These are phyloP conservation scores for Stephanodiscus minutulus DNA, from an alignment of 108 stramenopile genomes.

Conservation along the genomic window DNA sequence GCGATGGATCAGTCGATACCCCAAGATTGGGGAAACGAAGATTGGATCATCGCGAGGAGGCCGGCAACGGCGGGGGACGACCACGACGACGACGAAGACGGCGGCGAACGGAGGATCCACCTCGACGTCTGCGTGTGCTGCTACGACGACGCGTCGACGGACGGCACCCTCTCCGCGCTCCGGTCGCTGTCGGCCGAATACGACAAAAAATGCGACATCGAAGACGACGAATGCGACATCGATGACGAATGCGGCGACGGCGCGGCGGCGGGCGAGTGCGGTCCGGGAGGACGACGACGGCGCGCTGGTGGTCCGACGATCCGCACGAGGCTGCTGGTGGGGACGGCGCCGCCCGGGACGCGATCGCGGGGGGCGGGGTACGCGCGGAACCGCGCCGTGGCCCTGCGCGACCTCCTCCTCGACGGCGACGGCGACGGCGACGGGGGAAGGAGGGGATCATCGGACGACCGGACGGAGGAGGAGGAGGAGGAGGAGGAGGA, in stretches of 20 bases:
- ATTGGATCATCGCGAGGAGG: no score
- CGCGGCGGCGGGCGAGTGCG: constrained; percentile 34
- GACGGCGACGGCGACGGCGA: background rate
- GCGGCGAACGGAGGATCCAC: constrained; percentile 23
- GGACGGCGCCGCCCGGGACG: constrained; percentile 31
- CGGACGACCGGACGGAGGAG: background rate
- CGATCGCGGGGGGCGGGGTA: constrained; percentile 76
- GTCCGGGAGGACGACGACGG: background rate
- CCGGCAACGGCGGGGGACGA: no score
- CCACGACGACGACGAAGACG: background rate
- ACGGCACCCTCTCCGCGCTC: constrained; percentile 39
- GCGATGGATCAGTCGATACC: constrained; percentile 71
- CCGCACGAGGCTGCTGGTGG: constrained; percentile 38
- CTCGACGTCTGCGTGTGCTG: constrained; percentile 73
- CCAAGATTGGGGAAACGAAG: background rate
- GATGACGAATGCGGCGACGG: no score
- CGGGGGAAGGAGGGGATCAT: background rate
- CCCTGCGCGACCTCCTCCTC: constrained; percentile 35
- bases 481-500: background rate
- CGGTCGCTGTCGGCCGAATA: background rate
- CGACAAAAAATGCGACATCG: background rate
- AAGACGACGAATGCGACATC: background rate
- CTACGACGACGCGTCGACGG: constrained; percentile 80
- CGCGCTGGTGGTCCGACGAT: constrained; percentile 6
- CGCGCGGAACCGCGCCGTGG: constrained; percentile 80